phyloP scores from a whole-genome alignment of 495 filamentous ascomycete species.

The Evernia prunastri region DNA sequence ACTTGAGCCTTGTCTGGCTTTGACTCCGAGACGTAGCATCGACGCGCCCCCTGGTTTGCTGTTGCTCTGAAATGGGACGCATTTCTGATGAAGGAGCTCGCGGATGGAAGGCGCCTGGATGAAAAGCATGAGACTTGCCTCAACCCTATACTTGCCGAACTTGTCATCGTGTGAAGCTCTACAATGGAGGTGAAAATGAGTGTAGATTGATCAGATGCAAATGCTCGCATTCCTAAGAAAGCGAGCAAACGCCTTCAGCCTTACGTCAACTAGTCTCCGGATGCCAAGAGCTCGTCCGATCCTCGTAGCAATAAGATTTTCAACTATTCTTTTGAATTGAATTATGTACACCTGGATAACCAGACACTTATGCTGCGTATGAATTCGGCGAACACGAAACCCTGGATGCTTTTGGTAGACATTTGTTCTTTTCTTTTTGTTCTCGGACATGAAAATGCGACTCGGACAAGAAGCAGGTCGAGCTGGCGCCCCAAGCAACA shows the following conservation, averaged over 20 bases:
- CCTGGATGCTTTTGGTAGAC: not conserved
- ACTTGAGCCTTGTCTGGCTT: constrained; percentile 75
- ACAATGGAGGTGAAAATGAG: not conserved
- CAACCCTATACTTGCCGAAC: constrained; percentile 61
- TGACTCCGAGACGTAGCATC: constrained; percentile 79
- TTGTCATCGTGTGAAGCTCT: constrained; percentile 50
- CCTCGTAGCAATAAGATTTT: not conserved
- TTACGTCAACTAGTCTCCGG: constrained; percentile 8
- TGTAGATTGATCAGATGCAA: not conserved
- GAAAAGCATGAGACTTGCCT: constrained; percentile 72
- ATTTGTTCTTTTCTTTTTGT: not conserved
- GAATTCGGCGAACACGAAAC: not conserved
- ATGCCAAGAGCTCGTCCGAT: not conserved
- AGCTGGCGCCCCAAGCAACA: not conserved
- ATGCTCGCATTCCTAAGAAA: not conserved
- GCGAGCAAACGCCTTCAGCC: constrained; percentile 16
- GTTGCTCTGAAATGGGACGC: constrained; percentile 41
- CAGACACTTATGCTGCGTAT: not conserved
- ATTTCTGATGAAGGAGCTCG: constrained; percentile 39
- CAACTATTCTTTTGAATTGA: not conserved
- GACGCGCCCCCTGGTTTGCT: constrained; percentile 32
- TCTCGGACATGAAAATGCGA: not conserved
- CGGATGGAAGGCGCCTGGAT: constrained; percentile 46
- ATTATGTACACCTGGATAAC: not conserved
- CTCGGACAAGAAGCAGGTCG: not conserved